phyloP scores from a whole-genome alignment of 768 basidiomycete genomes.

The Xerocomellus amylosporus region DNA sequence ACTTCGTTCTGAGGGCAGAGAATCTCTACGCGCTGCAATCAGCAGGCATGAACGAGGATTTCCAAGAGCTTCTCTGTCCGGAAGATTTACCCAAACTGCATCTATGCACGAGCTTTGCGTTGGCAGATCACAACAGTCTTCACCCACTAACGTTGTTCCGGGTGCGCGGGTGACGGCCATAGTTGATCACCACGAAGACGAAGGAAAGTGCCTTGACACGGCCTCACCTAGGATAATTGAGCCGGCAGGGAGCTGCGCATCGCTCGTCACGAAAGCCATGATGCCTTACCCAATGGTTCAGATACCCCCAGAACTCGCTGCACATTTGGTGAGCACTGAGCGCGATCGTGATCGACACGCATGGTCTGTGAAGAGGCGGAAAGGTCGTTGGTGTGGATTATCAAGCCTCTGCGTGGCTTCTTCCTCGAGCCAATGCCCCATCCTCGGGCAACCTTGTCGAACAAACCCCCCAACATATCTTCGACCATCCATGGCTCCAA shows the following conservation, averaged over 20 bases:
- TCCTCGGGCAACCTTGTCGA: conserved; percentile 11
- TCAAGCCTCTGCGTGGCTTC: conserved; percentile 61
- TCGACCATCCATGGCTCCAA: conserved; percentile 43
- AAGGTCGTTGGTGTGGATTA: conserved; percentile 71
- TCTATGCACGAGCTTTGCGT: conserved; percentile 55
- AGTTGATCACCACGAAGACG: conserved; percentile 92
- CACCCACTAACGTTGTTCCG: conserved; percentile 38
- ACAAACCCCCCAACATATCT: conserved; percentile 29
- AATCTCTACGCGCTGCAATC: conserved; percentile 74
- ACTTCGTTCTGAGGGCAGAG: conserved; percentile 81
- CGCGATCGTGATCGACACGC: conserved; percentile 85
- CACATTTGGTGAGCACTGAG: conserved; percentile 76
- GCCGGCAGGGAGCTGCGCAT: conserved; percentile 76
- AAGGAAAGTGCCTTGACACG: conserved; percentile 57
- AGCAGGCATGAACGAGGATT: conserved; percentile 50
- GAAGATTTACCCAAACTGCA: conserved; percentile 56
- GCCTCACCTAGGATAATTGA: conserved; percentile 66
- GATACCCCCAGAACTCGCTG: conserved; percentile 62
- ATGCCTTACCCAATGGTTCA: conserved; percentile 22
- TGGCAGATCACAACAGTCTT: conserved; percentile 91
- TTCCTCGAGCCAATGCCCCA: conserved; percentile 50
- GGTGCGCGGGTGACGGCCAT: conserved; percentile 64
- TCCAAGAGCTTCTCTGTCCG: conserved; percentile 59
- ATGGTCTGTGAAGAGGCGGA: conserved; percentile 70
- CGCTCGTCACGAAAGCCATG: conserved; percentile 49